Conservation (phyloP, 257 asterid species). For the Solanum rostratum region DNA sequence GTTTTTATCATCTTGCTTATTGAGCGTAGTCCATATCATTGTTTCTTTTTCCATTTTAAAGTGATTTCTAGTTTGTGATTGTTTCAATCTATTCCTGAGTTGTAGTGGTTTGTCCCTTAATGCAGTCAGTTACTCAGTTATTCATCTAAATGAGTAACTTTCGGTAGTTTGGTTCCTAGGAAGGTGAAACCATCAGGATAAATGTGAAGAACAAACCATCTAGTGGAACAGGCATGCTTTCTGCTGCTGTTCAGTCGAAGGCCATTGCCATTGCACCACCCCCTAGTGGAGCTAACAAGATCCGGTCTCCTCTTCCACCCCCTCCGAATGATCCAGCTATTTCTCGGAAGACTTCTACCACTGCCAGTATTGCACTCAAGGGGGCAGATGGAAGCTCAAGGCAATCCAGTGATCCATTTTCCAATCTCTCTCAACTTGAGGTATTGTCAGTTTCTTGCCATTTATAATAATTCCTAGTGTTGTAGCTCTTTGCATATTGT, state of each 20-base stretch:
- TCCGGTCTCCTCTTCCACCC: slow-evolving; percentile 88
- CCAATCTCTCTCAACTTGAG: slow-evolving; percentile 84
- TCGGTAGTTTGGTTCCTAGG: slow-evolving; percentile 31
- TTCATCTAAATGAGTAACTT: background rate
- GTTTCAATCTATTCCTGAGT: background rate
- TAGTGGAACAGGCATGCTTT: slow-evolving; percentile 83
- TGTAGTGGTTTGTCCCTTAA: background rate
- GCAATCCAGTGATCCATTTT: slow-evolving; percentile 38
- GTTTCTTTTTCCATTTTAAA: background rate
- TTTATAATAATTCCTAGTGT: background rate
- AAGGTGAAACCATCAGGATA: slow-evolving; percentile 94
- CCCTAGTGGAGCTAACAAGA: slow-evolving; percentile 49
- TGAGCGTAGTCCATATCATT: background rate
- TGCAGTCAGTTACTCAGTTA: background rate
- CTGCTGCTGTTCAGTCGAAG: slow-evolving; percentile 53
- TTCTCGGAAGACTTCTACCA: slow-evolving; percentile 31
- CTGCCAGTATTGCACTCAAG: slow-evolving; percentile 16
- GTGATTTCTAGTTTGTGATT: background rate
- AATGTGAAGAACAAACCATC: slow-evolving; percentile 78
- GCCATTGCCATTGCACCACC: slow-evolving; percentile 63
- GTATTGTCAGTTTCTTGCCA: slow-evolving; percentile 12
- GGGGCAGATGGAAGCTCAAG: slow-evolving; percentile 33
- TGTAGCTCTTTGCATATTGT: background rate
- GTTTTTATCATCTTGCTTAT: background rate
- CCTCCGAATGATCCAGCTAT: slow-evolving; percentile 77